Percentiles rank a stretch among this genome's conserved stretches.
phyloP scores from a whole-genome alignment of 441 rosid genomes.

The Flueggea neowawraea region DNA sequence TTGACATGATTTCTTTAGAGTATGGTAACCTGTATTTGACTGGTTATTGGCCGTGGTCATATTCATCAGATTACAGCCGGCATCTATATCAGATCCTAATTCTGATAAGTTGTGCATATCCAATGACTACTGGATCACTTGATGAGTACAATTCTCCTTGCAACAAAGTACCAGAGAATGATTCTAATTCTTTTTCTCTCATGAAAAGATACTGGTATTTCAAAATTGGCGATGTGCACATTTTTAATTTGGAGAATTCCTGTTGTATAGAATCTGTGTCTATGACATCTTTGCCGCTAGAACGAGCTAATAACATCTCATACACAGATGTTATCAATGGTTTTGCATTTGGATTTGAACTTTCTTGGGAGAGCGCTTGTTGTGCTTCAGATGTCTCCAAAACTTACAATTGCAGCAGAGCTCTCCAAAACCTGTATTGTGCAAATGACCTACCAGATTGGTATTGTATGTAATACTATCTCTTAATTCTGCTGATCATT shows the following conservation, averaged over 20 bases:
- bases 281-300: not conserved
- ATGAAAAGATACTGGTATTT: not conserved
- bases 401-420: no score
- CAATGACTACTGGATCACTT: not conserved
- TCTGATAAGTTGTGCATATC: not conserved
- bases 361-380: not conserved
- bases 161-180: not conserved
- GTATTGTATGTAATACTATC: no score
- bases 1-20: no score
- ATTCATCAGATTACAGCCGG: no score
- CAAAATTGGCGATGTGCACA: not conserved
- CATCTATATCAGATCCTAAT: not conserved
- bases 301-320: not conserved
- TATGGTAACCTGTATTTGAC: no score
- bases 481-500: no score
- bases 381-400: not conserved
- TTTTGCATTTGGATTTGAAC: not conserved
- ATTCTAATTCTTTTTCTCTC: no score
- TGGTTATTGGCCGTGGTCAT: no score
- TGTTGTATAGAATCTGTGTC: not conserved
- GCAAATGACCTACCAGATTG: no score
- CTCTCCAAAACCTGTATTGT: no score
- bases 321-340: not conserved
- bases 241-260: not conserved
- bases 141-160: not conserved